Evolutionary conservation across 768 basidiomycete genomes (phyloP).

Genomic region (Rhodosporidiobolus odoratus): DNA sequence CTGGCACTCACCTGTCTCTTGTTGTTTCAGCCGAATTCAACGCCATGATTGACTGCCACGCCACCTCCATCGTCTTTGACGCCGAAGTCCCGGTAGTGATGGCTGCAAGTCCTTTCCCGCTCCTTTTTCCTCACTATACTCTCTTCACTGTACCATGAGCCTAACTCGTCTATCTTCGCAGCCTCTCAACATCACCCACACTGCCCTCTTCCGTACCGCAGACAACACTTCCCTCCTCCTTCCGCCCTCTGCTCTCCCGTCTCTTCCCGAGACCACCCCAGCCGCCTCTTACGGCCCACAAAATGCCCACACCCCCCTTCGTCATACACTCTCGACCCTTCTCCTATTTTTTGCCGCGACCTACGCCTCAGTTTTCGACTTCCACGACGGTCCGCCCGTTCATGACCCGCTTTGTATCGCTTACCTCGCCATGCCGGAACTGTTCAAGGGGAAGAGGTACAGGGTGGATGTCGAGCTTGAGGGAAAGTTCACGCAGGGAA

Average conservation of each 20-base stretch:
- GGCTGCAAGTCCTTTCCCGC: conserved; percentile 13
- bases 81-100: conserved; percentile 57
- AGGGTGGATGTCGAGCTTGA: conserved; percentile 76
- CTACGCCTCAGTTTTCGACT: conserved; percentile 58
- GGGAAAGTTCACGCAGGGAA: conserved; percentile 63
- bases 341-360: conserved; percentile 65
- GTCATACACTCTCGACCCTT: conserved; percentile 68
- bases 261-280: conserved; percentile 26
- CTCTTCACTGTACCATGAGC: too few relatives aligned
- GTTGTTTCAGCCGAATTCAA: conserved; percentile 19
- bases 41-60: conserved; percentile 55
- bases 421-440: conserved; percentile 63
- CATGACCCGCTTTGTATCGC: conserved; percentile 80
- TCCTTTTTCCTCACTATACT: not conserved
- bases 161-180: not conserved
- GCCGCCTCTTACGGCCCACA: conserved; percentile 39
- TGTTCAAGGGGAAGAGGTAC: conserved; percentile 62
- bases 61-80: conserved; percentile 73
- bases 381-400: conserved; percentile 75
- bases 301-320: conserved; percentile 53
- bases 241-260: conserved; percentile 38
- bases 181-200: conserved; percentile 74
- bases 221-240: conserved; percentile 57
- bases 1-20: not conserved
- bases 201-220: conserved; percentile 62